Base-by-base conservation (phyloP, 1,284 basidiomycete genomes). In the Pseudozyma tsukubaensis region DNA sequence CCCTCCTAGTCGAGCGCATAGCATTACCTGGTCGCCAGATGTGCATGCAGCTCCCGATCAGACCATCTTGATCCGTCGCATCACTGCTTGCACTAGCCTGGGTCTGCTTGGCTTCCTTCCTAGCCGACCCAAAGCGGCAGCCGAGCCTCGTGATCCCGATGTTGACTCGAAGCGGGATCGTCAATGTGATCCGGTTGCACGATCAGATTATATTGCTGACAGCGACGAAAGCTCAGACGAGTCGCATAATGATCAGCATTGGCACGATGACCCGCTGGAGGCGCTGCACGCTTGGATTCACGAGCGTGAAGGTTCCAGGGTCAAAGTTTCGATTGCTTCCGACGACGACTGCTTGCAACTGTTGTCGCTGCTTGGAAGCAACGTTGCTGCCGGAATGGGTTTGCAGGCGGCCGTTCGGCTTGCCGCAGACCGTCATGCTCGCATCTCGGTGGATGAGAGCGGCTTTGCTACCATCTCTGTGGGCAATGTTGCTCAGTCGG, bases 271-370 rank as follows among this genome's bases (percentile, higher is more conserved):
- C 18, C 72, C 72, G 11, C 35, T 74, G 35, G 59, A 70, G 50
- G 72, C 59, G 18, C 42, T 74, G 48, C 72, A 70, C 59, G 39
- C 36, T 14, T 74, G 72, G 72, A 70, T 74, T 14, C 71, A 73
- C 49, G n/a, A 53, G 14, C 43, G 29, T 13, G 56, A 42, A 24
- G 48, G 50, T 49, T 56, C 45, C 7, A 32, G 37, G 34, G 54
- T 66, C 51, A 52, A 56, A 50, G 55, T 66, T 2, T 74, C 72
- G 53, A 66, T 74, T 34, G 72, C 63, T 16, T 74, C 72, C 32
- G 72, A 74, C 34, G 72, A 74, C 50, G 72, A 74, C 57, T 74
- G 72, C 32, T 24, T 74, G 6, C 55, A 55, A 16, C 32, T 74
- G 50, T 66, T 74, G 7, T 35, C 64, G 32, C 40, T 62, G 49